These are phyloP conservation scores for Rubus parviflorus DNA, from an alignment of 306 rosid genomes.

Conservation along the genomic window DNA sequence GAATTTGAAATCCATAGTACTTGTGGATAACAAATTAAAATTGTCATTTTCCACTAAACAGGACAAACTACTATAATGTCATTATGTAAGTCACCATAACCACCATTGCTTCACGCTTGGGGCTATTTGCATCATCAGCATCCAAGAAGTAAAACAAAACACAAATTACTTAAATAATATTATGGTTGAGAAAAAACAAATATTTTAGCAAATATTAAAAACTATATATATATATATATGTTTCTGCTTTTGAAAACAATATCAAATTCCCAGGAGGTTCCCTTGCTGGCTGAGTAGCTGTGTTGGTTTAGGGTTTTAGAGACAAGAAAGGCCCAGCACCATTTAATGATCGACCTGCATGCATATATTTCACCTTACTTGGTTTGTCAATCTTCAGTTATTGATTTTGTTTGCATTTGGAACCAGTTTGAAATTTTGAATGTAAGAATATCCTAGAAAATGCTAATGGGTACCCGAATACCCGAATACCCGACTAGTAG, in stretches of 20 bases:
- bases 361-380: neutral
- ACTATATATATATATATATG: neutral
- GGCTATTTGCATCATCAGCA: neutral
- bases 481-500: too few relatives aligned
- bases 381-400: conserved; percentile 7
- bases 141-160: neutral
- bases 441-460: neutral
- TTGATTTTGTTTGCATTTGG: conserved; percentile 1
- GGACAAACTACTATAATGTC: neutral
- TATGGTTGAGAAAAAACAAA: neutral
- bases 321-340: conserved; percentile 23
- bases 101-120: neutral
- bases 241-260: conserved; percentile 8
- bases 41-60: neutral
- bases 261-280: conserved; percentile 27
- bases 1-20: too few relatives aligned
- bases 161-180: neutral
- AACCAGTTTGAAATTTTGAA: conserved; percentile 3
- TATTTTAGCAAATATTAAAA: neutral
- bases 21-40: neutral
- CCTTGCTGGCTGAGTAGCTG: neutral
- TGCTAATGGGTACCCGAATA: neutral
- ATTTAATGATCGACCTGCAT: neutral
- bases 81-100: neutral
- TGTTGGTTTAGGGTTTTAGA: neutral